A percentile compares a stretch with the other conserved stretches of the same genome.
Evolutionary conservation across 495 filamentous ascomycete genomes (phyloP).

Genomic region (Xanthoparmelia taractica): DNA sequence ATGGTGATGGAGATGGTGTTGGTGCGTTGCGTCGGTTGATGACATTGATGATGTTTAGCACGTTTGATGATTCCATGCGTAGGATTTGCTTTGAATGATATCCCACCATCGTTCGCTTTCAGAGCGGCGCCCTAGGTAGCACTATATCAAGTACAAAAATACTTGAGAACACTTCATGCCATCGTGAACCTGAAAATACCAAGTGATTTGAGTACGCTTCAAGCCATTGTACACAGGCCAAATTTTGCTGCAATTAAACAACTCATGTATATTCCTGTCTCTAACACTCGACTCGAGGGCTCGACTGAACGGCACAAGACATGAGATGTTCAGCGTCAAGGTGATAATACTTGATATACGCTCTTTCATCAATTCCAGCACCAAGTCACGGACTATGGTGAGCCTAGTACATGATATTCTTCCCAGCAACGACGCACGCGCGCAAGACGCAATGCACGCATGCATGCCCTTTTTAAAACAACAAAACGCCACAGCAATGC

Average conservation of each 20-base stretch:
- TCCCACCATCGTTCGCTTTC: conserved; percentile 11
- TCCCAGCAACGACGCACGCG: neutral
- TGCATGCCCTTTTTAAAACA: too few relatives aligned
- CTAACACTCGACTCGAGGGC: neutral
- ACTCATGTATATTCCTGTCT: neutral
- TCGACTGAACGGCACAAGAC: neutral
- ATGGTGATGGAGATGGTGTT: neutral
- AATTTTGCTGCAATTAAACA: neutral
- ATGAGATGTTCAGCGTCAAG: neutral
- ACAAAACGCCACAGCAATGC: neutral
- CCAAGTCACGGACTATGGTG: neutral
- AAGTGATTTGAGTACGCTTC: too few relatives aligned
- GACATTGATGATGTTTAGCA: neutral
- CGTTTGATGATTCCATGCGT: conserved; percentile 6
- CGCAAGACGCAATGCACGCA: neutral
- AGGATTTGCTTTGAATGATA: conserved; percentile 3
- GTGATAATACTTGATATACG: neutral
- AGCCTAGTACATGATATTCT: neutral
- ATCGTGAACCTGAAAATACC: neutral
- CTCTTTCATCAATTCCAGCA: neutral
- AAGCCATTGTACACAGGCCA: neutral
- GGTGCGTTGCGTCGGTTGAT: neutral
- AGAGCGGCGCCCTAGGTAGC: conserved; percentile 3
- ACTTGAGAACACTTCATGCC: neutral
- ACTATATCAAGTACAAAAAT: neutral